phyloP scores from a whole-genome alignment of 768 basidiomycete species.

The Suillus ampliporus region DNA sequence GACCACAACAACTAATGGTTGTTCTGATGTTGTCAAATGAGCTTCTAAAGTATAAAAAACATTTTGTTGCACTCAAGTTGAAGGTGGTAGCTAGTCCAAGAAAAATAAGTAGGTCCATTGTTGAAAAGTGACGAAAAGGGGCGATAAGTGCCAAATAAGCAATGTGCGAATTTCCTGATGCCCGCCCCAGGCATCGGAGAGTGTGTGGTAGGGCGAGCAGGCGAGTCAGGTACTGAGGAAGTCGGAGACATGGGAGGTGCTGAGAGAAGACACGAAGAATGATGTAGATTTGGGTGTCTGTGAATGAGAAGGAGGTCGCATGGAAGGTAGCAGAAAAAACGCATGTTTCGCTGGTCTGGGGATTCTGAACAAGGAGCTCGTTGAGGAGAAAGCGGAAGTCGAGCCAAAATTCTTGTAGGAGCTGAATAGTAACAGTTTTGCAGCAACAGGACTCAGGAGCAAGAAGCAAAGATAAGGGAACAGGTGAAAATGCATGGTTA shows the following conservation, averaged over 20 bases:
- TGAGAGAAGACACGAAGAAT: constrained; percentile 4
- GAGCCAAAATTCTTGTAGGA: constrained; percentile 90
- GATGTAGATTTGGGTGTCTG: constrained; percentile 21
- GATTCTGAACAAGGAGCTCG: constrained; percentile 60
- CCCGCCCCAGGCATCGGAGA: constrained; percentile 32
- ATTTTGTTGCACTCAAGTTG: too few relatives aligned
- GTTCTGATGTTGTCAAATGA: too few relatives aligned
- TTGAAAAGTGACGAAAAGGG: too few relatives aligned
- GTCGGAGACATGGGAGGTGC: constrained; percentile 18
- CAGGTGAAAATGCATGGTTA: background rate
- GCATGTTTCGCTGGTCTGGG: constrained; percentile 45
- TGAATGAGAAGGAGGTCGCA: constrained; percentile 21
- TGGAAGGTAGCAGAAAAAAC: constrained; percentile 29
- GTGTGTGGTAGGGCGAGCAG: constrained; percentile 32
- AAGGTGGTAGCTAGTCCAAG: too few relatives aligned
- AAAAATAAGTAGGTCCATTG: too few relatives aligned
- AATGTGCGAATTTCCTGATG: too few relatives aligned
- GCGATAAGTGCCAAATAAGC: too few relatives aligned
- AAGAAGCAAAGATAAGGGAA: background rate
- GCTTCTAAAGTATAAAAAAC: too few relatives aligned
- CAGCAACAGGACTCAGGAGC: background rate
- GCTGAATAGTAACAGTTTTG: constrained; percentile 44
- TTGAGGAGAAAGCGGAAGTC: constrained; percentile 95
- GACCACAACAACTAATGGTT: too few relatives aligned
- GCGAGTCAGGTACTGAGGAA: constrained; percentile 27